A percentile compares a stretch with the other conserved stretches of the same genome.
These are phyloP conservation scores for Comarum palustre DNA, from an alignment of 306 rosid genomes.

Conservation along the genomic window DNA sequence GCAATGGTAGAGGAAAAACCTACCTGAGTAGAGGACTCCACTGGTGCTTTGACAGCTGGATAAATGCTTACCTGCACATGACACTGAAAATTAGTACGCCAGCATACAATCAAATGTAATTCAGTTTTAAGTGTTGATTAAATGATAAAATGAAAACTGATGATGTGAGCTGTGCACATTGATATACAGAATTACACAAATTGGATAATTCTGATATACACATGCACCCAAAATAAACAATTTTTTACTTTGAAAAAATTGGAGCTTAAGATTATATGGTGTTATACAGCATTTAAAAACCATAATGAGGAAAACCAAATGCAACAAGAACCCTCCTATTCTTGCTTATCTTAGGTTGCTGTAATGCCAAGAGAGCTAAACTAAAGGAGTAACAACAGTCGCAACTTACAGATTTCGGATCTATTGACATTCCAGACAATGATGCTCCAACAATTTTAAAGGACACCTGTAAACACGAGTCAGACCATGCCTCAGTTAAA, in stretches of 20 bases:
- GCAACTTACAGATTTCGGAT: conserved; percentile 86
- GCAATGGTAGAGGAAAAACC: background rate
- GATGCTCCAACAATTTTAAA: conserved; percentile 85
- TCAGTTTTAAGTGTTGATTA: background rate
- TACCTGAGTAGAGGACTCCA: conserved; percentile 80
- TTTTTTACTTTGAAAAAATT: background rate
- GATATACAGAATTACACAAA: background rate
- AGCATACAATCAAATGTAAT: conserved; percentile 20
- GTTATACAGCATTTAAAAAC: background rate
- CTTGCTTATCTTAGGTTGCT: background rate
- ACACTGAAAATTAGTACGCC: conserved; percentile 23
- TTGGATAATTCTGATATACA: background rate
- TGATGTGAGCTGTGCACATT: background rate
- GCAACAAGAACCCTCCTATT: background rate
- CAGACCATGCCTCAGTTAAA: conserved; percentile 19
- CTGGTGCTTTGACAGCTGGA: conserved; percentile 88
- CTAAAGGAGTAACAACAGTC: conserved; percentile 28
- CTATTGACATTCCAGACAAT: conserved; percentile 69
- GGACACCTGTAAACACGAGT: conserved; percentile 51
- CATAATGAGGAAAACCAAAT: background rate
- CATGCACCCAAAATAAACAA: background rate
- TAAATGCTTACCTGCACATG: conserved; percentile 76
- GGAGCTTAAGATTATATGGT: background rate
- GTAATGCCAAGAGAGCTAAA: conserved; percentile 6
- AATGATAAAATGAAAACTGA: background rate